A percentile compares a stretch with the other conserved stretches of the same genome.
Evolutionary conservation across 495 filamentous ascomycete genomes (phyloP).

Genomic region (Trichoderma reesei): DNA sequence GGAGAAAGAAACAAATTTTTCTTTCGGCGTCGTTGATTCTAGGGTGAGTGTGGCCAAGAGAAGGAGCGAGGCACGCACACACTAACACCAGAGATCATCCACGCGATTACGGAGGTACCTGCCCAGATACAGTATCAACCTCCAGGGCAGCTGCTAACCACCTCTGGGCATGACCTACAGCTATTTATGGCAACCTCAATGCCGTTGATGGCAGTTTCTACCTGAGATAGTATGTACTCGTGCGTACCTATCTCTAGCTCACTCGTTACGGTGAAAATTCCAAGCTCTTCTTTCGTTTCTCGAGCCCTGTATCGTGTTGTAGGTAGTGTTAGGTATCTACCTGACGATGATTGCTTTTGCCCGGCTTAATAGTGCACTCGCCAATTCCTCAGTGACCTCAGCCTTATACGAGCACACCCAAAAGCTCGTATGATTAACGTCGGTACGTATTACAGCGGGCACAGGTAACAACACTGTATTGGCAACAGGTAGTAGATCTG

Average conservation of each 20-base stretch:
- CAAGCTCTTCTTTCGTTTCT: too few species aligned
- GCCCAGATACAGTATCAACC: too few species aligned
- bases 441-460: too few species aligned
- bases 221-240: too few species aligned
- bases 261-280: too few species aligned
- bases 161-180: not conserved
- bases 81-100: too few species aligned
- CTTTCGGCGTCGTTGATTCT: not conserved
- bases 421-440: too few species aligned
- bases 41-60: not conserved
- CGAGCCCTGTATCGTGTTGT: too few species aligned
- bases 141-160: not conserved
- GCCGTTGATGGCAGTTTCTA: not conserved
- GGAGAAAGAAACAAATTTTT: not conserved
- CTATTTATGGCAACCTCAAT: not conserved
- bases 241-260: too few species aligned
- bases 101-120: too few species aligned
- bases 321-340: not conserved
- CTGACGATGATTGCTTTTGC: not conserved
- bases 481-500: too few species aligned
- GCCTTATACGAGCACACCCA: slow-evolving; percentile 9
- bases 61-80: not conserved
- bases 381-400: not conserved
- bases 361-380: not conserved
- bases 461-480: not conserved